A percentile compares a stretch with the other conserved stretches of the same genome.
Evolutionary conservation across 2,329 filamentous ascomycete genomes (phyloP).

Genomic region (Rutstroemia sp.): DNA sequence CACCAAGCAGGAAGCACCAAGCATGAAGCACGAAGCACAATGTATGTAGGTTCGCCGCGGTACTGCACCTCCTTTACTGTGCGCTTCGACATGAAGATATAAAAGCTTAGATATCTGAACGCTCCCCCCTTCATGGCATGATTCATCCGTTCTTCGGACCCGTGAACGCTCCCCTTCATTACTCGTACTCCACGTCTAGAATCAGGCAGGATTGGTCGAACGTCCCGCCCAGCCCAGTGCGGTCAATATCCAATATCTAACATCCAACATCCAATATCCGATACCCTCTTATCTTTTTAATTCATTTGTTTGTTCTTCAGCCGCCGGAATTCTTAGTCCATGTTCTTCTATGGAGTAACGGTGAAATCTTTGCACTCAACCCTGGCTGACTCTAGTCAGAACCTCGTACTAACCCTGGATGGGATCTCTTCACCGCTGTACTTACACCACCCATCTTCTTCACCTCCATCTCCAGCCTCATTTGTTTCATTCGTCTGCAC

Average conservation of each 20-base stretch:
- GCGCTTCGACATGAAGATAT: not conserved
- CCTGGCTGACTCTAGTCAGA: not conserved
- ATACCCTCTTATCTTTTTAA: too few species aligned
- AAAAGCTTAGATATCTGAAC: not conserved
- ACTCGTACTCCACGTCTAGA: not conserved
- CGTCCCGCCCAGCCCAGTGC: too few species aligned
- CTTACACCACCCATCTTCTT: not conserved
- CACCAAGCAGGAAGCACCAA: not conserved
- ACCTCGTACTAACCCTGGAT: not conserved
- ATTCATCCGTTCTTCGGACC: not conserved
- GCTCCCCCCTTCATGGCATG: not conserved
- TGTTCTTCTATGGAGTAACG: too few species aligned
- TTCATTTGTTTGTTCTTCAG: too few species aligned
- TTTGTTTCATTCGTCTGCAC: conserved; percentile 5
- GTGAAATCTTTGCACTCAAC: too few species aligned
- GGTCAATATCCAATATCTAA: too few species aligned
- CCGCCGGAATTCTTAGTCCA: too few species aligned
- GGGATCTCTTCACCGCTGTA: conserved; percentile 4
- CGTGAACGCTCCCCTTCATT: not conserved
- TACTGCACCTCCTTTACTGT: not conserved
- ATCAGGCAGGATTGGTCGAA: too few species aligned
- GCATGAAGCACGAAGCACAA: not conserved
- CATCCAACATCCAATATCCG: too few species aligned
- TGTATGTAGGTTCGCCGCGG: not conserved
- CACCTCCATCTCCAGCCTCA: conserved; percentile 4